Conservation (phyloP, 495 filamentous ascomycete species). For the Delitschia confertaspora region DNA sequence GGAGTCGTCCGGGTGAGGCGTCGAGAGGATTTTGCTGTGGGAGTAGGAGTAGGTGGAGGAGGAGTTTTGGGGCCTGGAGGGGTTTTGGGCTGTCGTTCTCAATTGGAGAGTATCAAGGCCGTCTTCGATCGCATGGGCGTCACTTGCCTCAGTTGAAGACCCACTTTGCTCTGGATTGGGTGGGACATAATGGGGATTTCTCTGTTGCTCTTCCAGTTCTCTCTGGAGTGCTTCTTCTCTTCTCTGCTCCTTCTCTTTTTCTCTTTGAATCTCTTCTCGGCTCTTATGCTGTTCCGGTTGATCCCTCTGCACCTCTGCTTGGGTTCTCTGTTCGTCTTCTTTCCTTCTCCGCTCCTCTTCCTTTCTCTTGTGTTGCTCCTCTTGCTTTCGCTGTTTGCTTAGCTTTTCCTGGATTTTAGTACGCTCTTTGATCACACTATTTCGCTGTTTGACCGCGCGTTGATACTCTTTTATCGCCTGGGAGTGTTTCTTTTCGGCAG, state of each 20-base stretch:
- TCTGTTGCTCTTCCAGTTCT: too few relatives aligned
- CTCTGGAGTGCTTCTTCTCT: slow-evolving; percentile 23
- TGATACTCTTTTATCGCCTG: slow-evolving; percentile 50
- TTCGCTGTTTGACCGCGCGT: slow-evolving; percentile 53
- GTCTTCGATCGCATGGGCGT: slow-evolving; percentile 1
- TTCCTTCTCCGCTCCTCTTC: slow-evolving; percentile 16
- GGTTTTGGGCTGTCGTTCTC: background rate
- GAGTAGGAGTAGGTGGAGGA: slow-evolving; percentile 16
- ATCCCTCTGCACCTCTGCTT: background rate
- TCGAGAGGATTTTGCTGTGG: slow-evolving; percentile 6
- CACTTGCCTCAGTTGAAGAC: too few relatives aligned
- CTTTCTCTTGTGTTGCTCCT: too few relatives aligned
- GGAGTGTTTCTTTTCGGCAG: slow-evolving; percentile 54
- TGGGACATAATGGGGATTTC: too few relatives aligned
- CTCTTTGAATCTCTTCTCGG: slow-evolving; percentile 37
- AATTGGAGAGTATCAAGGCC: slow-evolving; percentile 1
- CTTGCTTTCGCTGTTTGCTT: slow-evolving; percentile 23
- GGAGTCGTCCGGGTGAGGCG: slow-evolving; percentile 9
- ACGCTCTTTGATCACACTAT: slow-evolving; percentile 51
- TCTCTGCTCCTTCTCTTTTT: slow-evolving; percentile 17
- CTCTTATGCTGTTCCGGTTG: slow-evolving; percentile 38
- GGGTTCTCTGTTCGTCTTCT: background rate
- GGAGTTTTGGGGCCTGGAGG: background rate
- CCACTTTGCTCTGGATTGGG: too few relatives aligned
- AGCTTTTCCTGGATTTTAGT: slow-evolving; percentile 46